Percentiles rank a stretch among this genome's conserved stretches.
These are phyloP conservation scores for Calocera cornea DNA, from an alignment of 768 basidiomycete species.

Conservation along the genomic window DNA sequence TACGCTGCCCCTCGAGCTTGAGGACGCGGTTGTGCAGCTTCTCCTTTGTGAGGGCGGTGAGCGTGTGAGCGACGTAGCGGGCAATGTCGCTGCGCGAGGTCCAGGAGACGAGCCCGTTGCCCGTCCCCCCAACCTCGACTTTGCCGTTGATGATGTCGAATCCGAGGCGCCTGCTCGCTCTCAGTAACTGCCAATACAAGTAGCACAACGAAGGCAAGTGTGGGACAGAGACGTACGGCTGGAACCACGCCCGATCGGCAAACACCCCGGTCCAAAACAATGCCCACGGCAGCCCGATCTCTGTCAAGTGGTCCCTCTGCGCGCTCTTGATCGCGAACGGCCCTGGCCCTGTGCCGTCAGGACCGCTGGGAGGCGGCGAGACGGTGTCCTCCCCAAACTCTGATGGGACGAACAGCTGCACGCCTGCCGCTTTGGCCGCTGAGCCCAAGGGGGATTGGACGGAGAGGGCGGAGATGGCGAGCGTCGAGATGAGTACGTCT, in stretches of 20 bases:
- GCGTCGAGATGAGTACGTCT: no score
- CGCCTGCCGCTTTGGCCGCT: constrained; percentile 20
- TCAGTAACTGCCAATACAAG: no score
- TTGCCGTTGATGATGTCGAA: constrained; percentile 13
- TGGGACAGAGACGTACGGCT: not conserved
- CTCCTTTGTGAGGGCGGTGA: constrained; percentile 10
- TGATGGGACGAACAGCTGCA: constrained; percentile 22
- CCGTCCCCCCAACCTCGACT: constrained; percentile 13
- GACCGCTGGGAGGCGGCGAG: no score
- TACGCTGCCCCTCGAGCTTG: not conserved
- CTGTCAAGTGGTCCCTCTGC: no score
- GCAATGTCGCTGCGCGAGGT: constrained; percentile 16
- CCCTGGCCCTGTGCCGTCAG: no score
- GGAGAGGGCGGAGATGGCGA: no score
- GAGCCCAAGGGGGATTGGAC: constrained; percentile 13
- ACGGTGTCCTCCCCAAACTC: no score
- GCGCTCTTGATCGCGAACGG: no score
- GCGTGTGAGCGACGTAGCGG: constrained; percentile 14
- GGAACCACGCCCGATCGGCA: constrained; percentile 6
- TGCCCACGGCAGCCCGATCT: constrained; percentile 13
- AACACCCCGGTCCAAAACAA: constrained; percentile 13
- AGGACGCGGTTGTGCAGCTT: constrained; percentile 4
- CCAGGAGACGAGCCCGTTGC: constrained; percentile 10
- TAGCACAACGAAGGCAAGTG: no score
- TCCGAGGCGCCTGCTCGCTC: not conserved